A percentile compares a stretch with the other conserved stretches of the same genome.
Evolutionary conservation across 2,329 filamentous ascomycete species (phyloP).

Genomic region (Neofusicoccum sp.): DNA sequence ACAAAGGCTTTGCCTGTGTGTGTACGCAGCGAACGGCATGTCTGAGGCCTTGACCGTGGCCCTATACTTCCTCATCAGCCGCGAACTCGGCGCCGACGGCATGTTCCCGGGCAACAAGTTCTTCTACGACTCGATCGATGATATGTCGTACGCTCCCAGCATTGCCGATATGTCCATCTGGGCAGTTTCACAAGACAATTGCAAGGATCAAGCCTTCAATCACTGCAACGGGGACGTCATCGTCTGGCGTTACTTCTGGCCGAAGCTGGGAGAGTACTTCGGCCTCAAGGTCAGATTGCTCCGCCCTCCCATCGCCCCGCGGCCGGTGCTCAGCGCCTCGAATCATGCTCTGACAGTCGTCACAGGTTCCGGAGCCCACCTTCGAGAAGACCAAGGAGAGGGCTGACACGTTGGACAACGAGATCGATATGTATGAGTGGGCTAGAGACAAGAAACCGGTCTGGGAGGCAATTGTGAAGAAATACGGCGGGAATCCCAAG

Average conservation of each 20-base stretch:
- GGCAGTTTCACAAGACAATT: slow-evolving; percentile 32
- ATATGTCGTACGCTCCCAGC: slow-evolving; percentile 33
- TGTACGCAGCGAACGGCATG: slow-evolving; percentile 32
- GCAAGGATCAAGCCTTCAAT: slow-evolving; percentile 44
- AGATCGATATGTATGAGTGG: slow-evolving; percentile 9
- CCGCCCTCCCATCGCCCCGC: no score
- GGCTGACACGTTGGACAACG: background rate
- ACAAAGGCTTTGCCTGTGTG: background rate
- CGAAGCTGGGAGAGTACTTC: background rate
- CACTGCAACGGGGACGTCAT: slow-evolving; percentile 23
- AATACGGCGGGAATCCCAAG: background rate
- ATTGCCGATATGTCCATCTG: slow-evolving; percentile 42
- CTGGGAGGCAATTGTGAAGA: slow-evolving; percentile 1
- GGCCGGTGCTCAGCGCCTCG: no score
- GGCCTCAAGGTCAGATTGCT: background rate
- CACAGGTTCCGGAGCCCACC: background rate
- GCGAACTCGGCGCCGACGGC: slow-evolving; percentile 35
- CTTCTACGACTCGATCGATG: slow-evolving; percentile 36
- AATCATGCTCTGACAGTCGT: background rate
- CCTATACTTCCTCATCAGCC: slow-evolving; percentile 41
- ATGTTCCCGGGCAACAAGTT: slow-evolving; percentile 36
- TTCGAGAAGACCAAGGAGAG: slow-evolving; percentile 4
- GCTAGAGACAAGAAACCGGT: background rate
- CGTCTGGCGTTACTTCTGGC: slow-evolving; percentile 9
- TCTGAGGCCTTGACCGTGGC: slow-evolving; percentile 43